Base-by-base conservation (phyloP, 2,329 filamentous ascomycete species). In the Sclerotinia borealis region DNA sequence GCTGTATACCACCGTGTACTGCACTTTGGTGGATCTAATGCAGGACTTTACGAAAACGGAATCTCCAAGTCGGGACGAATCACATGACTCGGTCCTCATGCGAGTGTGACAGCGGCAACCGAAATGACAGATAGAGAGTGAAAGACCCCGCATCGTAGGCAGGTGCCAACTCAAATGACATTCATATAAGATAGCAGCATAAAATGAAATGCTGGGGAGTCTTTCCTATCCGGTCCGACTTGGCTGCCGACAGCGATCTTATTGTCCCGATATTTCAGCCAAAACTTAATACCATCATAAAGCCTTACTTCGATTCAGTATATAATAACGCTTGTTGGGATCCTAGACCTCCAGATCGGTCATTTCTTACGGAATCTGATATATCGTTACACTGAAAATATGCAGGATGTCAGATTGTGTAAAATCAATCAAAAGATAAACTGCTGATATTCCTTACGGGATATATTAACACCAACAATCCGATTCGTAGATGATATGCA, bases 401-500 rank as follows among this genome's bases (percentile, higher is more conserved):
- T 54, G 59, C 48, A 31, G 37, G 11, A 22, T 43, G 17, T 41
- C 48, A 31, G 47, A 54, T 54, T 54, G 27, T 61, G 19, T 43
- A 15, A 19, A 15, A 19, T 25, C 25, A 43, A 31, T 31, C 25
- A 22, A 43, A 22, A 25, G 17, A 41, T 34, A 52, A 10, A 43
- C 37, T 13, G 48, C 25, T 52, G 25, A 36, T 13, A 34, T 25
- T 45, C 45, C 36, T 27, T 15, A 19, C 34, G 49, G 49, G 37
- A 29, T 43, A 29, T 25, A 56, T 13, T 25, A 41, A n/a, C 48
- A 54, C 22, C 48, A 61, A 19, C 11, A 17, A 34, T 45, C 27
- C n/a, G 29, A 19, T 54, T 54, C 31, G 48, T 54, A 36, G 45
- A 61, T 31, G 48, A 43, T 54, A 45, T 61, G 48, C 59, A 52